phyloP scores from a whole-genome alignment of 768 basidiomycete species.

The Tricholoma bakamatsutake region DNA sequence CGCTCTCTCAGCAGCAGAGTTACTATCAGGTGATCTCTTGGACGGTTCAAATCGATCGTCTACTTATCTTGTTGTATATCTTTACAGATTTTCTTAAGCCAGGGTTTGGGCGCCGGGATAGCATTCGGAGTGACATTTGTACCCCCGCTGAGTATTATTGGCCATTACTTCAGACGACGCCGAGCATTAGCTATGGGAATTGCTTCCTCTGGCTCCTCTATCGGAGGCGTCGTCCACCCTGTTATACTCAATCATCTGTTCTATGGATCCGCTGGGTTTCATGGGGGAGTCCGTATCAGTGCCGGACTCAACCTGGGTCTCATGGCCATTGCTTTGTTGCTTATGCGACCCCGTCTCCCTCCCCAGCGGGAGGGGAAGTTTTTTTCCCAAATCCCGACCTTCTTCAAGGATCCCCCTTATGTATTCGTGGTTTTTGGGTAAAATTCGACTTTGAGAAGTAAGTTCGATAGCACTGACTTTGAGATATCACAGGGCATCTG shows the following conservation, averaged over 20 bases:
- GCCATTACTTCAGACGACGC: conserved; percentile 38
- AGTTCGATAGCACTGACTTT: not conserved
- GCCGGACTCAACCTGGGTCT: conserved; percentile 27
- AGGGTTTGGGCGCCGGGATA: conserved; percentile 44
- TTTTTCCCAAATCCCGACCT: conserved; percentile 19
- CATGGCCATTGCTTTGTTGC: conserved; percentile 21
- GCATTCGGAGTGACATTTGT: conserved; percentile 37
- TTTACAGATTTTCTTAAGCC: conserved; percentile 35
- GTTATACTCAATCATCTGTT: conserved; percentile 49
- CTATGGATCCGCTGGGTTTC: conserved; percentile 35
- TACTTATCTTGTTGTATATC: not conserved
- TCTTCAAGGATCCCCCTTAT: conserved; percentile 39
- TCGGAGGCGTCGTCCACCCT: conserved; percentile 36
- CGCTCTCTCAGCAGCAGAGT: not conserved
- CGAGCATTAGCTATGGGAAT: conserved; percentile 43
- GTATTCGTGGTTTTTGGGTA: conserved; percentile 34
- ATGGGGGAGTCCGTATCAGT: conserved; percentile 39
- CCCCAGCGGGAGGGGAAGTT: conserved; percentile 24
- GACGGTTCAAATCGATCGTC: not conserved
- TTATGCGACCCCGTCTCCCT: conserved; percentile 38
- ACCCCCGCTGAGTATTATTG: conserved; percentile 38
- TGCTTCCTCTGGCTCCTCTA: conserved; percentile 27
- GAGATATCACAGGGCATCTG: conserved; percentile 22
- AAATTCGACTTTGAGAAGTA: not conserved
- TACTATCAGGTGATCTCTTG: not conserved